Evolutionary conservation across 805 yeast species (phyloP).

Genomic region (Torulaspora quercuum): DNA sequence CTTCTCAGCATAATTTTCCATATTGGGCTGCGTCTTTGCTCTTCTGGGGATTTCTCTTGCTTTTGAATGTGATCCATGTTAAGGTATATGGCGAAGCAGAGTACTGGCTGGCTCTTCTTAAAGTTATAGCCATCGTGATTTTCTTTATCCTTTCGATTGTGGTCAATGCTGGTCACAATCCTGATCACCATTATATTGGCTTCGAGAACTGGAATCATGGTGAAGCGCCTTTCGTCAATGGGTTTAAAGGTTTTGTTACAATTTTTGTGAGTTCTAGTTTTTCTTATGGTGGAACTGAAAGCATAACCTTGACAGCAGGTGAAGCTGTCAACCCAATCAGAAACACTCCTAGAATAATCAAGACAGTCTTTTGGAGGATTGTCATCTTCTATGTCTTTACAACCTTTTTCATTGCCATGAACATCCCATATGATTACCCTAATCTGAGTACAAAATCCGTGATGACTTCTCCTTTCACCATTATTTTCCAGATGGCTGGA

Average conservation of each 20-base stretch:
- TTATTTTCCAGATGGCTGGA: slow-evolving; percentile 52
- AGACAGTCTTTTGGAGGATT: slow-evolving; percentile 57
- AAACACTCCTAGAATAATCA: slow-evolving; percentile 56
- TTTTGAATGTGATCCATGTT: slow-evolving; percentile 49
- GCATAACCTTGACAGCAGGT: slow-evolving; percentile 50
- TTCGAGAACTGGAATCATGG: slow-evolving; percentile 53
- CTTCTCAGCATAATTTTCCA: slow-evolving; percentile 36
- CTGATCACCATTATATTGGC: slow-evolving; percentile 51
- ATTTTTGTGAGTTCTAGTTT: slow-evolving; percentile 51
- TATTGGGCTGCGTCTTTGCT: slow-evolving; percentile 51
- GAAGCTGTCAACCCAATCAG: slow-evolving; percentile 56
- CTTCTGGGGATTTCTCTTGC: slow-evolving; percentile 50
- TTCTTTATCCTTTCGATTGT: slow-evolving; percentile 55
- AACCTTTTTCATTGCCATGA: slow-evolving; percentile 56
- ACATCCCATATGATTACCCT: slow-evolving; percentile 57
- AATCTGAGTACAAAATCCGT: slow-evolving; percentile 34
- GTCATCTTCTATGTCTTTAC: slow-evolving; percentile 53
- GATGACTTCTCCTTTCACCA: slow-evolving; percentile 45
- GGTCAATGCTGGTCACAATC: slow-evolving; percentile 57
- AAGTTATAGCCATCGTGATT: slow-evolving; percentile 53
- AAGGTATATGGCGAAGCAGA: slow-evolving; percentile 61
- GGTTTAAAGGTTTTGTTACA: slow-evolving; percentile 50
- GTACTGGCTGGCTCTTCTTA: slow-evolving; percentile 54
- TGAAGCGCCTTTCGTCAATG: slow-evolving; percentile 52
- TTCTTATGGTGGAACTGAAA: slow-evolving; percentile 50